Evolutionary conservation across 2,329 filamentous ascomycete genomes (phyloP).

Genomic region (Fusarium newnesense): DNA sequence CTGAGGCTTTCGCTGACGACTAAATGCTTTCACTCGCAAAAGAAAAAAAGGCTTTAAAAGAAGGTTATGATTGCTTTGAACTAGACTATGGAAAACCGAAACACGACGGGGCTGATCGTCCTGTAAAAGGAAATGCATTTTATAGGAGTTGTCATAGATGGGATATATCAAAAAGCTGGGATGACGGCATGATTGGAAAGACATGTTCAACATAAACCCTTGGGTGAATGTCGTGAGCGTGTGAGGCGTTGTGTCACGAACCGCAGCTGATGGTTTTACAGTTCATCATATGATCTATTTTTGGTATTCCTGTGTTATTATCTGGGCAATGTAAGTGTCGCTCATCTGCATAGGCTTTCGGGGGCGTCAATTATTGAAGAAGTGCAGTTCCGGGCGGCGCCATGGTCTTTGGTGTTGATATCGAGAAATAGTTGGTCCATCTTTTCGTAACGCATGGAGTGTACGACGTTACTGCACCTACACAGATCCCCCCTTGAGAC

Average conservation of each 20-base stretch:
- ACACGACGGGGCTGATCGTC: conserved; percentile 2
- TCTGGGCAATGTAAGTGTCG: not conserved
- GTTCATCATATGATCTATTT: not conserved
- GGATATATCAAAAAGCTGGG: conserved; percentile 30
- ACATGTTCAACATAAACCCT: not conserved
- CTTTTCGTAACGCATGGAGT: not conserved
- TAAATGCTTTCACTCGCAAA: conserved; percentile 27
- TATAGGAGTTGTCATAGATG: conserved; percentile 35
- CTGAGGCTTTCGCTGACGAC: conserved; percentile 55
- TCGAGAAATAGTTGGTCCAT: not conserved
- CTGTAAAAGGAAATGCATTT: conserved; percentile 28
- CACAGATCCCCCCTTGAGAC: not conserved
- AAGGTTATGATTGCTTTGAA: conserved; percentile 19
- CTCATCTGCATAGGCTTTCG: not conserved
- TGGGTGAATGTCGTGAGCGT: conserved; percentile 1
- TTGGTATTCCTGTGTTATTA: not conserved
- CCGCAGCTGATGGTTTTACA: not conserved
- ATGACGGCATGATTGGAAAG: conserved; percentile 5
- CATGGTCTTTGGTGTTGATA: not conserved
- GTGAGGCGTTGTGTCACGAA: not conserved
- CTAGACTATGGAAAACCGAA: conserved; percentile 28
- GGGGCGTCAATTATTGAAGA: not conserved
- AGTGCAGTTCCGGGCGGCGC: not conserved
- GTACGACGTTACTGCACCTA: conserved; percentile 6
- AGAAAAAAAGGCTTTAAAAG: not conserved